Evolutionary conservation across 805 yeast species (phyloP), one percentile per base, ranked within the genome.

Genomic region (Dipodascus albidus): DNA sequence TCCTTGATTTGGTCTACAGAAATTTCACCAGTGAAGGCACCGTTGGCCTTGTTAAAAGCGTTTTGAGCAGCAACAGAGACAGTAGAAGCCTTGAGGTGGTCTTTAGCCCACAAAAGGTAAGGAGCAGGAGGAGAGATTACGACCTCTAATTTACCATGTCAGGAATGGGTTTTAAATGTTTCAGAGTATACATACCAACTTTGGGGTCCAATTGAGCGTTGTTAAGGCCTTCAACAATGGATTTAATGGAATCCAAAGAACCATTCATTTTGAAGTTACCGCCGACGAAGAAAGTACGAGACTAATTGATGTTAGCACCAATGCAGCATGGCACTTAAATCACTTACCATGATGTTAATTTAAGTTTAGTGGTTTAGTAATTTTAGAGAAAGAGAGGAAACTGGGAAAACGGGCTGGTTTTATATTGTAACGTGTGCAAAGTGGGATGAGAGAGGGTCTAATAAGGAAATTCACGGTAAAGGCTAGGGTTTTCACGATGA

Each of bases 191-290:
- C 44, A 38, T 38, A 38, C 44, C 93, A 56, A 86, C 91, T 66
- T 83, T 75, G 52, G 78, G 66, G 60, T 95, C 86, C 62, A 93
- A 75, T 51, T 80, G 76, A 60, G 95, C 85, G 53, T 73, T 69
- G 80, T 91, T 91, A 69, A 93, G 80, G 75, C 82, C 76, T 60
- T 82, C 90, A 59, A 91, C 84, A 68, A 93, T 90, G 63, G 80
- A 74, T 71, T 81, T 80, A 72, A 93, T 86, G 64, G 93, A 85
- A 65, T 79, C 80, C 74, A 83, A 83, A 69, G 95, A 76, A 70
- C 99, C 99, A 81, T 93, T 93, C 87, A 93, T 84, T 76, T 93
- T 93, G 82, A 93, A 91, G 89, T 93, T 93, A 68, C 99, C 99
- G 66, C 99, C 99, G 69, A 93, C 96, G 73, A 93, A 90, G 77